Percentiles rank a stretch among this genome's conserved stretches.
Evolutionary conservation across 2,329 filamentous ascomycete genomes (phyloP).

Genomic region (Paecilomyces variotii): DNA sequence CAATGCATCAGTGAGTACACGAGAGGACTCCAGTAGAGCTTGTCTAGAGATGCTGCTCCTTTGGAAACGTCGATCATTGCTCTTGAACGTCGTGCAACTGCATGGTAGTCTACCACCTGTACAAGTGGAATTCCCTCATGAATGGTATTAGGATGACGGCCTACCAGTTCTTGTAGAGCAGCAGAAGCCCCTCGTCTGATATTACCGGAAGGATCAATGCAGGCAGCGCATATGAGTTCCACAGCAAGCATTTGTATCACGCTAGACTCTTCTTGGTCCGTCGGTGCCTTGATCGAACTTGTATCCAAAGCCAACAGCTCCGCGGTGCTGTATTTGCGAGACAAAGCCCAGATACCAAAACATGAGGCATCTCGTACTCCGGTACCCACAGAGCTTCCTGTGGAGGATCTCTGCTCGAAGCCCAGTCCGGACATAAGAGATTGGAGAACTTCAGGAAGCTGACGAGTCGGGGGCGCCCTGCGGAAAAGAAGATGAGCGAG

Average conservation of each 20-base stretch:
- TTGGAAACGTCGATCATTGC: slow-evolving; percentile 72
- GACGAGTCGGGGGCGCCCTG: slow-evolving; percentile 63
- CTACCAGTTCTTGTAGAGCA: slow-evolving; percentile 87
- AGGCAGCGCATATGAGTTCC: slow-evolving; percentile 72
- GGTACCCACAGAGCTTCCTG: slow-evolving; percentile 75
- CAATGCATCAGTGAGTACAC: slow-evolving; percentile 67
- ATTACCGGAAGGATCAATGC: slow-evolving; percentile 83
- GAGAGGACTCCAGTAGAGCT: slow-evolving; percentile 59
- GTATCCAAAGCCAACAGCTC: slow-evolving; percentile 61
- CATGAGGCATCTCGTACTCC: slow-evolving; percentile 93
- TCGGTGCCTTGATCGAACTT: slow-evolving; percentile 20
- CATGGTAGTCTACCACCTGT: slow-evolving; percentile 86
- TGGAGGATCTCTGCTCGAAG: slow-evolving; percentile 81
- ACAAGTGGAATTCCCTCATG: slow-evolving; percentile 75
- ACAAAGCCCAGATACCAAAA: slow-evolving; percentile 91
- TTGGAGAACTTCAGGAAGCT: slow-evolving; percentile 66
- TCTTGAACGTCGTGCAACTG: slow-evolving; percentile 76
- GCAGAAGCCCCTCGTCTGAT: slow-evolving; percentile 88
- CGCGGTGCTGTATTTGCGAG: slow-evolving; percentile 72
- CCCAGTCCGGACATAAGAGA: slow-evolving; percentile 70
- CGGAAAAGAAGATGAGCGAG: slow-evolving; percentile 81
- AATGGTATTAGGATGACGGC: slow-evolving; percentile 81
- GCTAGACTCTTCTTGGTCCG: slow-evolving; percentile 19
- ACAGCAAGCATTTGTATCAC: slow-evolving; percentile 72
- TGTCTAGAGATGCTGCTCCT: slow-evolving; percentile 57